Conservation (phyloP, 2,329 filamentous ascomycete genomes). For the Clonostachys rosea region DNA sequence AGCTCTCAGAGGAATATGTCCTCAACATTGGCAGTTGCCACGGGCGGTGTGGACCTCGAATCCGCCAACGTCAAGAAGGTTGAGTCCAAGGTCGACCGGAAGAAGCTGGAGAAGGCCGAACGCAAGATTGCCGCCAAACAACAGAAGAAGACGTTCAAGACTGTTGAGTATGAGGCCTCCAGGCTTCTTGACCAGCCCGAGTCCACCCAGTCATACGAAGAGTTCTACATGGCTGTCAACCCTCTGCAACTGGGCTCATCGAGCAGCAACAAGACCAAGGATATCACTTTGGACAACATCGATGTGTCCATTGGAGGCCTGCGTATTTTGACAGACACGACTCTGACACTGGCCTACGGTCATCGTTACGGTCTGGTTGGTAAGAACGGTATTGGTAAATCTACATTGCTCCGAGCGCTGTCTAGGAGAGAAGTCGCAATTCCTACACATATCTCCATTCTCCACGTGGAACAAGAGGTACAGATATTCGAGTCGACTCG, state of each 20-base stretch:
- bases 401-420: constrained; percentile 87
- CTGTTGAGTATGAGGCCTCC: constrained; percentile 95
- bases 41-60: constrained; percentile 83
- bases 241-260: constrained; percentile 78
- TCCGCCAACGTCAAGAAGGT: constrained; percentile 90
- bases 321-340: constrained; percentile 88
- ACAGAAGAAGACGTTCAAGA: constrained; percentile 98
- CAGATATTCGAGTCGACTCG: constrained; percentile 9
- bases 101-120: constrained; percentile 99
- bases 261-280: constrained; percentile 85
- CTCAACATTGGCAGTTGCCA: constrained; percentile 84
- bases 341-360: constrained; percentile 84
- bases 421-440: constrained; percentile 91
- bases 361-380: constrained; percentile 95
- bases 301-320: constrained; percentile 88
- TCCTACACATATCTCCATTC: constrained; percentile 95
- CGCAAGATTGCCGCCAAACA: constrained; percentile 97
- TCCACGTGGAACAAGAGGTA: constrained; percentile 97
- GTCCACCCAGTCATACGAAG: constrained; percentile 88
- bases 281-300: constrained; percentile 95
- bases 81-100: constrained; percentile 94
- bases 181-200: constrained; percentile 79
- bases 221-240: constrained; percentile 99
- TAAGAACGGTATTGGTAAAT: constrained; percentile 98
- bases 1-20: constrained; percentile 93